Evolutionary conservation across 768 basidiomycete species (phyloP).

Genomic region (Dacryopinax primogenitus): DNA sequence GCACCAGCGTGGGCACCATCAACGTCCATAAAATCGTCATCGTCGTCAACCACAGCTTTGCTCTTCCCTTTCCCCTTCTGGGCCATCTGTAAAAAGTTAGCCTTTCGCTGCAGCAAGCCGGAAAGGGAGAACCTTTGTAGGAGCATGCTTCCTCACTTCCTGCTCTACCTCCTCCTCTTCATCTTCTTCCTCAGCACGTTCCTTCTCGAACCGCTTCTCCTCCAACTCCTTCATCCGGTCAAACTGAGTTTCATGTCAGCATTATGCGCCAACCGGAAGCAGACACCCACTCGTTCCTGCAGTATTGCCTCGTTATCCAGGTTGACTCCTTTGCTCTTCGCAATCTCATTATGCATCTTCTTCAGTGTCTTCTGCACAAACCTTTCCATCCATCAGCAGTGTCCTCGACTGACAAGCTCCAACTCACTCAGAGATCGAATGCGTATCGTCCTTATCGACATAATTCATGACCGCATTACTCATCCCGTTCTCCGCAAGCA

Average conservation of each 20-base stretch:
- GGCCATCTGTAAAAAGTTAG: neutral
- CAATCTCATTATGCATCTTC: constrained; percentile 10
- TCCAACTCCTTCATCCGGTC: constrained; percentile 48
- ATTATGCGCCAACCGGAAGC: neutral
- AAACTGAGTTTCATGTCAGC: neutral
- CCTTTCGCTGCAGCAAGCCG: neutral
- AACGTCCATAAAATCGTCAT: constrained; percentile 63
- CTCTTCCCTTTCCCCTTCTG: constrained; percentile 36
- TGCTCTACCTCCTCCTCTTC: constrained; percentile 33
- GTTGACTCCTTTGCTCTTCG: constrained; percentile 46
- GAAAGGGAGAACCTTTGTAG: constrained; percentile 33
- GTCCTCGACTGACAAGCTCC: neutral
- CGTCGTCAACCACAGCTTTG: constrained; percentile 36
- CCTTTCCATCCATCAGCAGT: constrained; percentile 14
- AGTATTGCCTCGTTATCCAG: constrained; percentile 47
- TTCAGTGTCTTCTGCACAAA: constrained; percentile 16
- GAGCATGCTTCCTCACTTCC: constrained; percentile 37
- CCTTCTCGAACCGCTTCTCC: constrained; percentile 8
- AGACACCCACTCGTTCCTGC: constrained; percentile 37
- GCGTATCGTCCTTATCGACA: constrained; percentile 93
- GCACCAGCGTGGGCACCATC: constrained; percentile 64
- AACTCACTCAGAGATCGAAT: constrained; percentile 73
- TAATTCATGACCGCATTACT: constrained; percentile 87
- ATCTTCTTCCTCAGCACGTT: constrained; percentile 35
- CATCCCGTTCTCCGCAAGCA: constrained; percentile 82